Conservation (phyloP, 2,329 filamentous ascomycete species). For the Aspergillus felis region DNA sequence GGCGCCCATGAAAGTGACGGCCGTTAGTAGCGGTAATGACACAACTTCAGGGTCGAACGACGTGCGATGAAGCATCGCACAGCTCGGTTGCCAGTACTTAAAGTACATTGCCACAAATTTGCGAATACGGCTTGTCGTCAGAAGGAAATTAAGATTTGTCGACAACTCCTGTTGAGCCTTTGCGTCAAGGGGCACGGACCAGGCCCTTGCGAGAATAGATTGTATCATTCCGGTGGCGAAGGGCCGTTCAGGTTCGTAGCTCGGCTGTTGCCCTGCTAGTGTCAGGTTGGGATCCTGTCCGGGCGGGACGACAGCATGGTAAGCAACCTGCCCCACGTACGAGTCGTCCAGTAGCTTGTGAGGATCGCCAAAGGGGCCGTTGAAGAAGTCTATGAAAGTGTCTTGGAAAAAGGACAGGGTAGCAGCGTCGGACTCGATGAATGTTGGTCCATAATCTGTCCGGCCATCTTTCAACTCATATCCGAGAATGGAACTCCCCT, state of each 20-base stretch:
- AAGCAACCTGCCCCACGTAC: slow-evolving; percentile 16
- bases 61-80: slow-evolving; percentile 40
- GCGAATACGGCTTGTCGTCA: slow-evolving; percentile 39
- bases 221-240: slow-evolving; percentile 40
- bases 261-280: slow-evolving; percentile 17
- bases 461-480: slow-evolving; percentile 14
- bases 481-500: slow-evolving; percentile 13
- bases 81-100: slow-evolving; percentile 44
- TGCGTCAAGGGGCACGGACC: slow-evolving; percentile 35
- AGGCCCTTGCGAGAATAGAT: slow-evolving; percentile 36
- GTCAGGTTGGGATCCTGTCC: slow-evolving; percentile 16
- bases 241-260: slow-evolving; percentile 34
- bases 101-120: slow-evolving; percentile 44
- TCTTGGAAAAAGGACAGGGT: slow-evolving; percentile 32
- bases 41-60: slow-evolving; percentile 39
- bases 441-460: slow-evolving; percentile 15
- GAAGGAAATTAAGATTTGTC: slow-evolving; percentile 35
- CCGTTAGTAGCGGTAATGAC: slow-evolving; percentile 36
- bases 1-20: slow-evolving; percentile 42
- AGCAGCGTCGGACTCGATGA: slow-evolving; percentile 23
- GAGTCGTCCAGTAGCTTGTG: slow-evolving; percentile 22
- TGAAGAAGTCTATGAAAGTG: slow-evolving; percentile 37
- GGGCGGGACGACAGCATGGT: slow-evolving; percentile 13
- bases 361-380: slow-evolving; percentile 30
- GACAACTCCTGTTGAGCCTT: slow-evolving; percentile 40